Conservation (phyloP, 176 grass and related monocot genomes). For the Guadua angustifolia region DNA sequence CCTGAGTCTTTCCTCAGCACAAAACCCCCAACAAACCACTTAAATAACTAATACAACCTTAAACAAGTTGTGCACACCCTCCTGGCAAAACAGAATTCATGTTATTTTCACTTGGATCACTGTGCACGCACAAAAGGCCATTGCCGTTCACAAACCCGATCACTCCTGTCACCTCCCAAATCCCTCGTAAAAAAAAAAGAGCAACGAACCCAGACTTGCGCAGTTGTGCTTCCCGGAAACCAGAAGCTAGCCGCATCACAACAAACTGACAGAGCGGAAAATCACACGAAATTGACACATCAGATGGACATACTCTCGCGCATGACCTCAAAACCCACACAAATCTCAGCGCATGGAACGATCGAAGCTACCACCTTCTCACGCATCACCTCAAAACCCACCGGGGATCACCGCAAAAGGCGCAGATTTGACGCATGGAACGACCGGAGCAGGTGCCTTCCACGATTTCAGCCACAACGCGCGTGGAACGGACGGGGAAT, state of each 20-base stretch:
- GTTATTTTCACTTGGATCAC: conserved; percentile 34
- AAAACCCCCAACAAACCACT: not conserved
- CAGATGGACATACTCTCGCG: not conserved
- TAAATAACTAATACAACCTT: not conserved
- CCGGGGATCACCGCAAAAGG: not conserved
- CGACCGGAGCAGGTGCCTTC: not conserved
- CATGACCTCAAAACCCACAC: conserved; percentile 10
- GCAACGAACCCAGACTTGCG: not conserved
- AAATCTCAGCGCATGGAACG: not conserved
- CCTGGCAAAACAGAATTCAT: not conserved
- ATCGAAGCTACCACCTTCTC: conserved; percentile 31
- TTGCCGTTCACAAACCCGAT: not conserved
- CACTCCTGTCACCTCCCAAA: conserved; percentile 6
- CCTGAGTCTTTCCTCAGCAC: not conserved
- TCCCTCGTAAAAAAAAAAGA: conserved; percentile 14
- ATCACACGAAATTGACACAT: not conserved
- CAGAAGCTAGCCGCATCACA: not conserved
- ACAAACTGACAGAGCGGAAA: not conserved
- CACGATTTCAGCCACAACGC: not conserved
- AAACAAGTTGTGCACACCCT: not conserved
- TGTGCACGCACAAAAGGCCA: not conserved
- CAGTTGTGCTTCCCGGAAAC: not conserved
- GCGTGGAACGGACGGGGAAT: not conserved
- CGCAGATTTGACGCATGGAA: conserved; percentile 28
- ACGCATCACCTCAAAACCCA: conserved; percentile 11